These are phyloP conservation scores for Lactifluus rugatus DNA, from an alignment of 768 basidiomycete species.

Conservation along the genomic window DNA sequence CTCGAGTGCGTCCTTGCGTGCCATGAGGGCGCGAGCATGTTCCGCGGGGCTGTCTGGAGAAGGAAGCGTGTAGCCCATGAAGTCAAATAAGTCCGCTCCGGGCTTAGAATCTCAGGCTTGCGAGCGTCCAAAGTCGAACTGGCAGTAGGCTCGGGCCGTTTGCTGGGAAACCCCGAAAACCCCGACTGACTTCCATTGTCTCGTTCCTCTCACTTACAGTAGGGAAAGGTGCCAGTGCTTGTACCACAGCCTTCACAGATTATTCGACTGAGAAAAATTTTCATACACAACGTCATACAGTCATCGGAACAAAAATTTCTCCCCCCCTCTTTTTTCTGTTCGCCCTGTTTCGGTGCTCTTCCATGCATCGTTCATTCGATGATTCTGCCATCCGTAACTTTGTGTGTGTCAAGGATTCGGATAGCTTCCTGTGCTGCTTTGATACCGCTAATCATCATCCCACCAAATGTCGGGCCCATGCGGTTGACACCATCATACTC, in stretches of 20 bases:
- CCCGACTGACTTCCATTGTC: no score
- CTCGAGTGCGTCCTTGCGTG: constrained; percentile 64
- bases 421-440: constrained; percentile 62
- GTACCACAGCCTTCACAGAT: no score
- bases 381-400: constrained; percentile 47
- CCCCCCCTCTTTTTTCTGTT: neutral
- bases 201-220: no score
- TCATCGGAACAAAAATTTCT: neutral
- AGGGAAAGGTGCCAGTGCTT: no score
- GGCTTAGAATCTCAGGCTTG: no score
- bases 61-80: constrained; percentile 19
- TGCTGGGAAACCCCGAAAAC: no score
- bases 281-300: neutral
- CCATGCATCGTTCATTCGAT: constrained; percentile 26
- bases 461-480: constrained; percentile 63
- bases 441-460: constrained; percentile 70
- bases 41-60: constrained; percentile 32
- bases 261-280: no score
- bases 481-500: constrained; percentile 74
- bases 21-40: constrained; percentile 54
- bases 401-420: constrained; percentile 37
- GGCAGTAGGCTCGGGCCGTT: neutral
- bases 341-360: neutral
- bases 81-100: no score
- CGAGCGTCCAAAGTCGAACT: no score